Evolutionary conservation across 768 basidiomycete genomes (phyloP).

Genomic region (Crepidotus variabilis): DNA sequence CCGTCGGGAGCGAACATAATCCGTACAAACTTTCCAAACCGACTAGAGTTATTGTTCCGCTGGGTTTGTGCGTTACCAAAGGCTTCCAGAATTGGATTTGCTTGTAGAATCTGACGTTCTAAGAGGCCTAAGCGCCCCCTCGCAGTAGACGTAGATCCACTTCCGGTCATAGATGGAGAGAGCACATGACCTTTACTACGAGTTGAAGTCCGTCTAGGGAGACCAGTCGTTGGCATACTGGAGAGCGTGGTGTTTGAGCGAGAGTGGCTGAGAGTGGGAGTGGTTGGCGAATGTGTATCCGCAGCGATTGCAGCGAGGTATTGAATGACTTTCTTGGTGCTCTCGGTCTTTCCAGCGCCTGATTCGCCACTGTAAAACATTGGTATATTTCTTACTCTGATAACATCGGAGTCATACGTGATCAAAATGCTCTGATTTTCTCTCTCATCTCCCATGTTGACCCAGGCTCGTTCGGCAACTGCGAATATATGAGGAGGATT

Average conservation of each 20-base stretch:
- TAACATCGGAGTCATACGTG: slow-evolving; percentile 60
- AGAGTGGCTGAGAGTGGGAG: slow-evolving; percentile 53
- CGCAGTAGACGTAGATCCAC: slow-evolving; percentile 44
- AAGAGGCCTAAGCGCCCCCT: slow-evolving; percentile 82
- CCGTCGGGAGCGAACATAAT: slow-evolving; percentile 93
- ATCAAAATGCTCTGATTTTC: slow-evolving; percentile 98
- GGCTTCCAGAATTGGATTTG: slow-evolving; percentile 95
- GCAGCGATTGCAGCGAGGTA: slow-evolving; percentile 97
- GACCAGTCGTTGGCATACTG: slow-evolving; percentile 56
- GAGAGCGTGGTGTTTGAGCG: slow-evolving; percentile 59
- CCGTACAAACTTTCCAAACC: slow-evolving; percentile 97
- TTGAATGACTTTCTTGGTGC: slow-evolving; percentile 98
- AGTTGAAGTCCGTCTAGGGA: slow-evolving; percentile 60
- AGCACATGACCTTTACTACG: slow-evolving; percentile 51
- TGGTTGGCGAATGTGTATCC: slow-evolving; percentile 56
- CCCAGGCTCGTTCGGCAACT: slow-evolving; percentile 96
- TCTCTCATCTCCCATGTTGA: slow-evolving; percentile 95
- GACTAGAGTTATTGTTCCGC: slow-evolving; percentile 97
- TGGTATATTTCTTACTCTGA: slow-evolving; percentile 1
- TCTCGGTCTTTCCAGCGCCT: slow-evolving; percentile 98
- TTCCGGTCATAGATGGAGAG: slow-evolving; percentile 41
- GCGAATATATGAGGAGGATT: slow-evolving; percentile 97
- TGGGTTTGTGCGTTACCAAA: slow-evolving; percentile 99
- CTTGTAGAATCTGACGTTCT: slow-evolving; percentile 94
- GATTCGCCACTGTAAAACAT: slow-evolving; percentile 78